These are phyloP conservation scores for Capsella rubella DNA, from an alignment of 441 rosid genomes.

Conservation along the genomic window DNA sequence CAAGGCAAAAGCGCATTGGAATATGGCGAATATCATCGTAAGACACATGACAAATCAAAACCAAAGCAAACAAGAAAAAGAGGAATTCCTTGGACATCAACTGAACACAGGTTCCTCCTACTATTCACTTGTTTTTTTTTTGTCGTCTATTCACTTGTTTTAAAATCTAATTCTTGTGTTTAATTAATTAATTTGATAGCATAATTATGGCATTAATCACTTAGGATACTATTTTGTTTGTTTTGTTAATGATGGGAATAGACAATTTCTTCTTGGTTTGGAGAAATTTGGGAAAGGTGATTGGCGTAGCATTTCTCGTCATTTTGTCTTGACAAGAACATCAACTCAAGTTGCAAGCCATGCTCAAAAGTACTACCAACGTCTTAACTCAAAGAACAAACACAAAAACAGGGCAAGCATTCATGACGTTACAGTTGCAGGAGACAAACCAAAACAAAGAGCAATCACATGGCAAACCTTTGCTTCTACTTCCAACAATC, in stretches of 20 bases:
- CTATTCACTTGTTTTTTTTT: conserved; percentile 10
- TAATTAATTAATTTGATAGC: not conserved
- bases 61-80: conserved; percentile 80
- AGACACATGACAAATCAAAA: conserved; percentile 66
- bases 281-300: conserved; percentile 91
- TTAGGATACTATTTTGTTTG: not conserved
- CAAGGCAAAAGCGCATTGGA: conserved; percentile 56
- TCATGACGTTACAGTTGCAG: conserved; percentile 62
- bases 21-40: conserved; percentile 50
- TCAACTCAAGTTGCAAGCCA: conserved; percentile 97
- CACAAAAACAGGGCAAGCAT: not conserved
- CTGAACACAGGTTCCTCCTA: conserved; percentile 74
- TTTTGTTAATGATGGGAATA: not conserved
- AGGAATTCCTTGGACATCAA: conserved; percentile 85
- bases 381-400: conserved; percentile 77
- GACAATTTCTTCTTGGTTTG: conserved; percentile 56
- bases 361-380: conserved; percentile 85
- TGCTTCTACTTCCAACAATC: too few relatives aligned
- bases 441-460: conserved; percentile 52
- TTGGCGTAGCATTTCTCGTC: conserved; percentile 93
- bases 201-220: not conserved
- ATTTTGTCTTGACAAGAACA: conserved; percentile 86
- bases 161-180: not conserved
- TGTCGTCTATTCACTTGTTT: not conserved
- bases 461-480: too few relatives aligned